phyloP scores from a whole-genome alignment of 1,139 yeast genomes.

The Zygosaccharomyces pseudobailii region DNA sequence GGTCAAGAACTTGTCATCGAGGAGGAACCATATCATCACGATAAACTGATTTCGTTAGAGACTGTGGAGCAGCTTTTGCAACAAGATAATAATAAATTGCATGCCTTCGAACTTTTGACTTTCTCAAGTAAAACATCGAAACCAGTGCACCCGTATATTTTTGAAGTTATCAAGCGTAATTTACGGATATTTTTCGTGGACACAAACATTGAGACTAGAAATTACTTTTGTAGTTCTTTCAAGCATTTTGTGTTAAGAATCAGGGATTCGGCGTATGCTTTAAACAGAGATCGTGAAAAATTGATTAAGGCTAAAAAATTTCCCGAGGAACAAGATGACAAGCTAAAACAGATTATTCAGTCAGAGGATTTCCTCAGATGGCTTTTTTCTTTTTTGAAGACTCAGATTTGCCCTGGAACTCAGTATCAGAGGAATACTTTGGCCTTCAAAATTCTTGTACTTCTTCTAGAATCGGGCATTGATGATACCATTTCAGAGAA shows the following conservation, averaged over 20 bases:
- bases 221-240: conserved; percentile 55
- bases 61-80: conserved; percentile 41
- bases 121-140: conserved; percentile 58
- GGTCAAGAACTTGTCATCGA: conserved; percentile 58
- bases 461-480: conserved; percentile 52
- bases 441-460: conserved; percentile 46
- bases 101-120: conserved; percentile 56
- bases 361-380: conserved; percentile 42
- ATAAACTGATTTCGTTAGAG: conserved; percentile 37
- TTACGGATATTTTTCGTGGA: conserved; percentile 55
- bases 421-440: conserved; percentile 60
- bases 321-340: conserved; percentile 35
- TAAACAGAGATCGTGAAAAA: conserved; percentile 46
- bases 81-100: conserved; percentile 47
- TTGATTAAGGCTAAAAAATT: conserved; percentile 36
- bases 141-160: conserved; percentile 45
- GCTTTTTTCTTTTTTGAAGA: conserved; percentile 40
- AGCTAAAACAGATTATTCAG: conserved; percentile 28
- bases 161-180: conserved; percentile 40
- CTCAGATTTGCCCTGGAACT: conserved; percentile 56
- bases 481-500: conserved; percentile 42
- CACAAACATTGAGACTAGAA: conserved; percentile 61
- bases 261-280: conserved; percentile 59
- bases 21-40: conserved; percentile 46
- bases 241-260: conserved; percentile 59